Base-by-base conservation (phyloP, 208 protist species). In the Phytomonas francai region DNA sequence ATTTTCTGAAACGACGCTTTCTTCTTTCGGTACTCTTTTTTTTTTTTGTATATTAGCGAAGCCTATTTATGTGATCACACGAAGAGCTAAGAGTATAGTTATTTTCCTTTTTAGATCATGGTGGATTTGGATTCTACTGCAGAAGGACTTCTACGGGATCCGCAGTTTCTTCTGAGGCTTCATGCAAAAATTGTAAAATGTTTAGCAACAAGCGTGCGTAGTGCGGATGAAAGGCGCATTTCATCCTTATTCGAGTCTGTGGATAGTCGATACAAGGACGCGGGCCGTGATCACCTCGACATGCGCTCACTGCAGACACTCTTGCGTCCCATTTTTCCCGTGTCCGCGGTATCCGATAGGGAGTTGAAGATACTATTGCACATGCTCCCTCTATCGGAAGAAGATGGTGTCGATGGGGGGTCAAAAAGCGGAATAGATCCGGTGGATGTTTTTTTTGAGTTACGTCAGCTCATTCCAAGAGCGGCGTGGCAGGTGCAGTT, bases 291-390 rank as follows among this genome's bases (percentile, higher is more conserved):
- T 0, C 65, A 34, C 22, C 45, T 75, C n/a, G 67, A 74, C 66
- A 62, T 39, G 25, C 58, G 33, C 7, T 57, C 54, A 14, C 59
- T 72, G 12, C 29, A 77, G n/a, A 59, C n/a, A 16, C 51, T 61
- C 6, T 59, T 84, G 54, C 72, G 74, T 12, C 79, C 85, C 30
- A 79, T 86, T 22, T 81, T 94, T 29, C 79, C 88, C 0, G 33
- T 63, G 0, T 72, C 63, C 0, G 57, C 73, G 25, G 31, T 89
- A 30, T 63, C 69, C n/a, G 78, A 83, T 34, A 70, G 73, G 25
- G 88, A 94, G 63, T 65, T 94, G 11, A 16, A 16, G 1, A 75
- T 91, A 9, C 69, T 91, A 8, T 71, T 91, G 31, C 70, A 79
- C 16, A 66, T 87, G 36, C 30, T 88, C 0, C 76, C 77, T 14